Base-by-base conservation (phyloP, 257 asterid species). In the Ocimum tenuiflorum region DNA sequence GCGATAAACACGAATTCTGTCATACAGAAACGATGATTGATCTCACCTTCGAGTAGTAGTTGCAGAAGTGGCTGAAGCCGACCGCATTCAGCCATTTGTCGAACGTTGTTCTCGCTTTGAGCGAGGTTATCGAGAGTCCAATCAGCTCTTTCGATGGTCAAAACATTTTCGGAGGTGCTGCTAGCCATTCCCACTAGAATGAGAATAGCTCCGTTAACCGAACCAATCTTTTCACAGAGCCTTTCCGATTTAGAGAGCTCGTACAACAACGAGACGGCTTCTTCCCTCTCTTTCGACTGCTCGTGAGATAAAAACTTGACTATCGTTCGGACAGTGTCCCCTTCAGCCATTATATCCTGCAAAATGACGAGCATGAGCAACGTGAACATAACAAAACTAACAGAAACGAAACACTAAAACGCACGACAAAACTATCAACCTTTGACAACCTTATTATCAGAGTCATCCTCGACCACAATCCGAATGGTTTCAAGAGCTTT, bases 71-170 rank as follows among this genome's bases (percentile, higher is more conserved):
- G 97, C 78, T 71, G 94, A 67, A 94, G 71, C 75, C 96, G 79
- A 69, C 97, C 97, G 51, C 67, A 81, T 70, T 82, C 91, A 29
- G 99, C 99, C 96, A 94, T 90, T 70, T 94, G 96, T 65, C 95
- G 79, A n/a, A 94, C 96, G 45, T 94, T 94, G 78, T 76, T 85
- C 90, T 90, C 96, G 62, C 90, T 85, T 65, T 73, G 79, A 17
- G 85, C 91, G 46, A 94, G 82, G 78, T 94, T 94, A 36, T 82
- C 91, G 69, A 94, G 81, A 12, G 95, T 94, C 73, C 56, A 74
- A 70, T 84, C 97, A 3, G 97, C 96, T 75, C 75, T 94, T 68
- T 88, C 95, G 58, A 94, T 96, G 27, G 85, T 79, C 50, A 72
- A 63, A 61, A 80, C 63, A 65, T 90, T 86, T 65, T 94, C 99